These are phyloP conservation scores for Alisma plantagoaquatica DNA, from an alignment of 106 monocot genomes.

Conservation along the genomic window DNA sequence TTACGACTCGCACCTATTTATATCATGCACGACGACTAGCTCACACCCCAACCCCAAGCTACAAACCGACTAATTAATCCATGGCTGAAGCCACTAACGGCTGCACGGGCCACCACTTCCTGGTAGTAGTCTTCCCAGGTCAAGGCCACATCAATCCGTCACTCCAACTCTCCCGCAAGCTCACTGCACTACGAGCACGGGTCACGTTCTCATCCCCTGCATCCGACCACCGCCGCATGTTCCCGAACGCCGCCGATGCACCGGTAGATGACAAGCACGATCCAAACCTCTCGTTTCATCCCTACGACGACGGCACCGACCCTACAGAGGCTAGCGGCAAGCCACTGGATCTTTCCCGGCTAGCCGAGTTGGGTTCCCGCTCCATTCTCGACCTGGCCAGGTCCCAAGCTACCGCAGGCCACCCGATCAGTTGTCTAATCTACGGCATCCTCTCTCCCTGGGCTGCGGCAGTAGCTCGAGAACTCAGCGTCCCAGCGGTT, in stretches of 20 bases:
- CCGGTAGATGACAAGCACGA: conserved; percentile 1
- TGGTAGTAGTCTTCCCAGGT: conserved; percentile 6
- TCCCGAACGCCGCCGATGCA: not conserved
- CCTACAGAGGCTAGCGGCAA: not conserved
- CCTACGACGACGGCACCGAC: conserved; percentile 58
- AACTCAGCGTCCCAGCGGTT: conserved; percentile 27
- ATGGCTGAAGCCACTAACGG: too few relatives aligned
- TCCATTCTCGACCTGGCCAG: conserved; percentile 18
- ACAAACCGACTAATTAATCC: too few relatives aligned
- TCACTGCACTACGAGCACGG: conserved; percentile 3
- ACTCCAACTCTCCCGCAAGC: conserved; percentile 7
- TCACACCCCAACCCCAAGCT: too few relatives aligned
- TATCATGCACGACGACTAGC: too few relatives aligned
- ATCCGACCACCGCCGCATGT: conserved; percentile 15
- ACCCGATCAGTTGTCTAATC: conserved; percentile 36
- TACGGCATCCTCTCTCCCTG: conserved; percentile 35
- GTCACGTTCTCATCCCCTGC: conserved; percentile 20
- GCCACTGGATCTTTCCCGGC: conserved; percentile 8
- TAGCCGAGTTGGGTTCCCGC: not conserved
- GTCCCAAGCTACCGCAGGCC: conserved; percentile 14
- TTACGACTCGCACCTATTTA: too few relatives aligned
- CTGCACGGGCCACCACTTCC: conserved; percentile 27
- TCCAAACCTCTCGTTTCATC: conserved; percentile 24
- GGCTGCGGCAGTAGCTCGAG: conserved; percentile 36
- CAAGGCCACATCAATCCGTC: conserved; percentile 21